These are phyloP conservation scores for Lachancea lanzarotensis DNA, from an alignment of 805 yeast genomes.

Conservation along the genomic window DNA sequence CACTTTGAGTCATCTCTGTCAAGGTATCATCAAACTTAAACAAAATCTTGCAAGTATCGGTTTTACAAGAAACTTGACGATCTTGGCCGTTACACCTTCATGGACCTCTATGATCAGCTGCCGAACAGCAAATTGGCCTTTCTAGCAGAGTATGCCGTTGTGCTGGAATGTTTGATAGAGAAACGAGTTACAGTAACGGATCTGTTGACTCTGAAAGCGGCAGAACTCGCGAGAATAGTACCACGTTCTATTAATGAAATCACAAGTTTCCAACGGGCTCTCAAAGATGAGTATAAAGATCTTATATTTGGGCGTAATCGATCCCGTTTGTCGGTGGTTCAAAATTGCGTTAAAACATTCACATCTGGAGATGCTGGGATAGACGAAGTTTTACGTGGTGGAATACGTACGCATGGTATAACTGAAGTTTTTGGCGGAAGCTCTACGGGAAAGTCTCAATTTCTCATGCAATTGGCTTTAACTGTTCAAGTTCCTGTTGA, in stretches of 20 bases:
- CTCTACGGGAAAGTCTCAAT: conserved; percentile 81
- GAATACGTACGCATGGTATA: conserved; percentile 46
- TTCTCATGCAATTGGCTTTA: conserved; percentile 59
- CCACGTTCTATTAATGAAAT: conserved; percentile 34
- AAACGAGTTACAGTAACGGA: conserved; percentile 37
- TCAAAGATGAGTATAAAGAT: conserved; percentile 15
- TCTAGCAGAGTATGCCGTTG: conserved; percentile 27
- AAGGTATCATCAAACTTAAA: too few species aligned
- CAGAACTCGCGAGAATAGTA: conserved; percentile 31
- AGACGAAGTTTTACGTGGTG: conserved; percentile 49
- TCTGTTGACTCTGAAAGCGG: conserved; percentile 34
- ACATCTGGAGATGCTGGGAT: conserved; percentile 49
- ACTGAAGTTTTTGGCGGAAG: conserved; percentile 82
- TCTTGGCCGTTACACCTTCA: conserved; percentile 9
- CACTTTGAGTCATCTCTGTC: too few species aligned
- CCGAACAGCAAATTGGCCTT: conserved; percentile 34
- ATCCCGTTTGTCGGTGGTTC: neutral
- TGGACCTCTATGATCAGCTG: conserved; percentile 40
- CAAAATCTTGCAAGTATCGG: too few species aligned
- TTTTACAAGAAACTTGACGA: neutral
- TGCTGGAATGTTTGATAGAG: conserved; percentile 26
- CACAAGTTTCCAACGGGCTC: conserved; percentile 18
- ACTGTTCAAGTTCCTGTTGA: conserved; percentile 47
- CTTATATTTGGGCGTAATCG: conserved; percentile 10
- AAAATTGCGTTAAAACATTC: conserved; percentile 23